These are phyloP conservation scores for Nidularia sp. DNA, from an alignment of 768 basidiomycete species.

Conservation along the genomic window DNA sequence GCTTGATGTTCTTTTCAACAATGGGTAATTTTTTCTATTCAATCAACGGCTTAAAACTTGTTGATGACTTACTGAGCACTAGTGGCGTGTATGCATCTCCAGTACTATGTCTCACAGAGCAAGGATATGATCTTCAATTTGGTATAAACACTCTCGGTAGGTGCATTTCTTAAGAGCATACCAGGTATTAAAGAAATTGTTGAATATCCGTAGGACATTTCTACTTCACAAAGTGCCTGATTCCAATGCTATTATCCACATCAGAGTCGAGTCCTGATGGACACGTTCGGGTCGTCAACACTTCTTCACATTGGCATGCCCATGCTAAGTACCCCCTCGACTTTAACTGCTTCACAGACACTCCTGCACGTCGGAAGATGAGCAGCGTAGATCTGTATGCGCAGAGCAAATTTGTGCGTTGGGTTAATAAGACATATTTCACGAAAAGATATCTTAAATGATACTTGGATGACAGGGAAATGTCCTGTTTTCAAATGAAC, in stretches of 20 bases:
- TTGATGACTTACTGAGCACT: not conserved
- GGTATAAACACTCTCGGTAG: slow-evolving; percentile 51
- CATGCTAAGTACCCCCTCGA: slow-evolving; percentile 23
- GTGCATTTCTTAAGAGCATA: slow-evolving; percentile 8
- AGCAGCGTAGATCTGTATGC: slow-evolving; percentile 18
- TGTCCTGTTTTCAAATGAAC: slow-evolving; percentile 35
- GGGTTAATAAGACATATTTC: too few species aligned
- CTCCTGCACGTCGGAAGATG: slow-evolving; percentile 25
- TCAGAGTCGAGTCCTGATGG: slow-evolving; percentile 21
- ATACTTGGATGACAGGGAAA: slow-evolving; percentile 25
- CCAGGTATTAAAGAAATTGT: slow-evolving; percentile 1
- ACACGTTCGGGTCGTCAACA: slow-evolving; percentile 34
- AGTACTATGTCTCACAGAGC: slow-evolving; percentile 32
- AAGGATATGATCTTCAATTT: slow-evolving; percentile 56
- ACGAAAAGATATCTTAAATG: too few species aligned
- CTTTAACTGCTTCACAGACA: slow-evolving; percentile 33
- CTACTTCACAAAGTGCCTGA: slow-evolving; percentile 47
- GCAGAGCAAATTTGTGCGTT: slow-evolving; percentile 36
- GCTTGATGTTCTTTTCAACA: slow-evolving; percentile 44
- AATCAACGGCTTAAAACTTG: too few species aligned
- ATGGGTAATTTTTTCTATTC: slow-evolving; percentile 27
- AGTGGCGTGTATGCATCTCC: slow-evolving; percentile 46
- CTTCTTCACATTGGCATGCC: slow-evolving; percentile 21
- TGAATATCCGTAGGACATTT: slow-evolving; percentile 46
- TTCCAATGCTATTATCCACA: slow-evolving; percentile 31